Percentiles rank a stretch among this genome's conserved stretches.
These are phyloP conservation scores for Nissolia schottii DNA, from an alignment of 306 rosid species.

Conservation along the genomic window DNA sequence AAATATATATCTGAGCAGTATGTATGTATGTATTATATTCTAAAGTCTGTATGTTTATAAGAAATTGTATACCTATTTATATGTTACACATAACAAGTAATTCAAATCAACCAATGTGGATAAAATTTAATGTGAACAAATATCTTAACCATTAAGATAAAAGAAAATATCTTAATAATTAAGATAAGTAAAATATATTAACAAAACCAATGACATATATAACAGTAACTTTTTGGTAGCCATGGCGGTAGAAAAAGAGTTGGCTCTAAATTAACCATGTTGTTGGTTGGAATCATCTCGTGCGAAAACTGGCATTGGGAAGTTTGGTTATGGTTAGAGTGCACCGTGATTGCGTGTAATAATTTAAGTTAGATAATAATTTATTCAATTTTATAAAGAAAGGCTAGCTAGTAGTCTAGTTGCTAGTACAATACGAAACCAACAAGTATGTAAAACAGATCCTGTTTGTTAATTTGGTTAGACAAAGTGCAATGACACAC, in stretches of 20 bases:
- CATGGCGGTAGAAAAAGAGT: neutral
- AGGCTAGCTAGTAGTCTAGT: too few relatives aligned
- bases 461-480: conserved; percentile 11
- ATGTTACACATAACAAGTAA: too few relatives aligned
- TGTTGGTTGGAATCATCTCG: neutral
- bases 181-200: too few relatives aligned
- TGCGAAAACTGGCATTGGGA: neutral
- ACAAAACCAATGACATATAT: too few relatives aligned
- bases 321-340: neutral
- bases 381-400: neutral
- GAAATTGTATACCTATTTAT: too few relatives aligned
- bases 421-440: neutral
- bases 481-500: conserved; percentile 19
- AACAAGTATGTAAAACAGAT: neutral
- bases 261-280: neutral
- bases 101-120: too few relatives aligned
- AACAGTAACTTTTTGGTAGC: neutral
- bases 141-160: too few relatives aligned
- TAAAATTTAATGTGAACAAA: too few relatives aligned
- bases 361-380: neutral
- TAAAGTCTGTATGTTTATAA: too few relatives aligned
- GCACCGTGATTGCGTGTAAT: neutral
- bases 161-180: too few relatives aligned
- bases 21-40: too few relatives aligned
- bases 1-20: too few relatives aligned